A percentile compares a stretch with the other conserved stretches of the same genome.
Conservation (phyloP, 148 eudicot species). For the Dysphania ambrosioides region DNA sequence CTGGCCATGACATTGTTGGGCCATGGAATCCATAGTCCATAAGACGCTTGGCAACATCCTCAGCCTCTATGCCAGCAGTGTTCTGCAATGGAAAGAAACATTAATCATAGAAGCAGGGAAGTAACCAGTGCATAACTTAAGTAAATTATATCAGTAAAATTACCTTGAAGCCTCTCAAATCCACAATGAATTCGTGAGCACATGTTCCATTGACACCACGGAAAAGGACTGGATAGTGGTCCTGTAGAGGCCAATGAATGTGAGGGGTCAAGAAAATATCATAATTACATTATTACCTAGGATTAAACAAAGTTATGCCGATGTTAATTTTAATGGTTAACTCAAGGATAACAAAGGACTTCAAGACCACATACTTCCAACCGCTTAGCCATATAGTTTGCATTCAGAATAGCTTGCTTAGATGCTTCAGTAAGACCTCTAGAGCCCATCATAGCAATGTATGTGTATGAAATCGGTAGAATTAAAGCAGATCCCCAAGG, state of each 20-base stretch:
- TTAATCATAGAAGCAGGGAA: constrained; percentile 17
- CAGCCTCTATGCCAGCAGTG: constrained; percentile 95
- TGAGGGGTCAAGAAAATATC: constrained; percentile 2
- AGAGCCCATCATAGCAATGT: constrained; percentile 99
- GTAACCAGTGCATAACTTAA: background rate
- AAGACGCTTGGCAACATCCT: constrained; percentile 96
- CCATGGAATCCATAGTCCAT: constrained; percentile 98
- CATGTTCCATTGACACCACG: constrained; percentile 97
- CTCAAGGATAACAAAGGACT: background rate
- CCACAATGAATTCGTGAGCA: constrained; percentile 94
- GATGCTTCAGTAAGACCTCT: constrained; percentile 93
- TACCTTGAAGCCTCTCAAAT: constrained; percentile 93
- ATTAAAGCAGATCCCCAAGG: constrained; percentile 99
- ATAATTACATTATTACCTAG: background rate
- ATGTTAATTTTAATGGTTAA: background rate
- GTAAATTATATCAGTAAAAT: background rate
- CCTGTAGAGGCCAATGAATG: constrained; percentile 40
- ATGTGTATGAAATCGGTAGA: constrained; percentile 91
- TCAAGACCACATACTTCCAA: constrained; percentile 61
- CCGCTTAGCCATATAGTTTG: constrained; percentile 98
- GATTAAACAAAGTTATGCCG: background rate
- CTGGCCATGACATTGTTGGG: constrained; percentile 99
- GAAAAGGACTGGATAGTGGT: constrained; percentile 85
- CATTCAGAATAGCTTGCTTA: constrained; percentile 89
- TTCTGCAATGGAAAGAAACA: constrained; percentile 38